Conservation (phyloP, 1,284 basidiomycete genomes). For the Vanrija humicola region DNA sequence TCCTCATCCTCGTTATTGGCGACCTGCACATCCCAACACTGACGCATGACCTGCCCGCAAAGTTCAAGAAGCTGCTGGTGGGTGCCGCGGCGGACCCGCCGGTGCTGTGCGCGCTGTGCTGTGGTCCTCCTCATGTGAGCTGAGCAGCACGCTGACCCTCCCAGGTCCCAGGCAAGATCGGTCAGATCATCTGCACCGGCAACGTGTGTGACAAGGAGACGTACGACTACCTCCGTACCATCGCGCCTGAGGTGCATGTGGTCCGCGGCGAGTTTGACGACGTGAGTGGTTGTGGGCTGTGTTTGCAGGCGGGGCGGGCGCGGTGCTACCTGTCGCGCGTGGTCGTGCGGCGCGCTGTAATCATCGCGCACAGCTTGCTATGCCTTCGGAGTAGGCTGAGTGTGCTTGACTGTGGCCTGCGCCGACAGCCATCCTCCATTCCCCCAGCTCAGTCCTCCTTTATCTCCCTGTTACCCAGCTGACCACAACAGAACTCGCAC, state of each 20-base stretch:
- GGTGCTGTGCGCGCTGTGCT: neutral
- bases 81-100: constrained; percentile 10
- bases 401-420: too few relatives aligned
- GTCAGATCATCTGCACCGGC: constrained; percentile 95
- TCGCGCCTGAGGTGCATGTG: constrained; percentile 88
- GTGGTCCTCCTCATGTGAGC: too few relatives aligned
- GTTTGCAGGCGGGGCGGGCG: neutral
- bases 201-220: constrained; percentile 98
- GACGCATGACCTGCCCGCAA: constrained; percentile 81
- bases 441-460: neutral
- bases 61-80: constrained; percentile 94
- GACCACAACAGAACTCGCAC: constrained; percentile 42
- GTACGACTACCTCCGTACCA: constrained; percentile 93
- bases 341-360: too few relatives aligned
- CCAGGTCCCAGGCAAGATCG: constrained; percentile 85
- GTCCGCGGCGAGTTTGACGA: constrained; percentile 96
- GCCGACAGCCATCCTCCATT: neutral
- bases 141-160: neutral
- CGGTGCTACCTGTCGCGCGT: too few relatives aligned
- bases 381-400: too few relatives aligned
- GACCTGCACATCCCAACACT: constrained; percentile 89
- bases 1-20: constrained; percentile 88
- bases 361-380: neutral
- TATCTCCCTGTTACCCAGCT: neutral
- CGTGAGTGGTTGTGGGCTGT: constrained; percentile 51